Evolutionary conservation across 345 rosid species (phyloP), one percentile per base, ranked within the genome.

Genomic region (Boechera divaricarpa): DNA sequence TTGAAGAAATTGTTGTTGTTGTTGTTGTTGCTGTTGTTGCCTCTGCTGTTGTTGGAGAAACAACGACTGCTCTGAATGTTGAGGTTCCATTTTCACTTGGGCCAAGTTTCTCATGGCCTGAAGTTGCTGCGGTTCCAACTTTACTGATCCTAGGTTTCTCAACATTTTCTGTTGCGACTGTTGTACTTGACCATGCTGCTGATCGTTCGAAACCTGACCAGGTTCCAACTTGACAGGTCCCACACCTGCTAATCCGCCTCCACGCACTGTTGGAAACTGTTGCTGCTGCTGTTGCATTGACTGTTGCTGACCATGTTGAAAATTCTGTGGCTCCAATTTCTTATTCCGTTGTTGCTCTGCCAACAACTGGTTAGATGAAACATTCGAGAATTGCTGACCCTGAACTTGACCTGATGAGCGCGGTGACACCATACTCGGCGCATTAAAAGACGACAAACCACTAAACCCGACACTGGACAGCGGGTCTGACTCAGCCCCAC

Each of bases 151-250:
- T 24, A 83, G 81, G 78, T 83, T 88, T 73, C 95, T 87, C 79
- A 90, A 36, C 1, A 88, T 76, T 49, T 84, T 93, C 83, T 83
- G 76, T 73, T 83, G 96, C 48, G 82, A 86, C 81, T 85, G 88
- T 44, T 84, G 89, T 39, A 55, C 87, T 72, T 61, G 77, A 65
- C 78, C 85, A 6, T 86, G 92, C 73, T 78, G 88, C 64, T 85
- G 95, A 82, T 96, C 98, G 35, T 73, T 83, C 2, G 84, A 63
- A 77, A 80, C 83, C 79, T 91, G 98, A 68, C 82, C 78, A 32
- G 94, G 89, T 73, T 96, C 99, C 86, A 90, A 28, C 86, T 93
- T 96, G 49, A 96, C 94, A 42, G 86, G 79, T 57, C 94, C 94
- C 44, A 86, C 87, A 63, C 93, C 88, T 49, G 86, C 82, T 77